Evolutionary conservation across 495 filamentous ascomycete genomes (phyloP), one percentile per base, ranked within the genome.

Genomic region (Aspergillus kassunensis): DNA sequence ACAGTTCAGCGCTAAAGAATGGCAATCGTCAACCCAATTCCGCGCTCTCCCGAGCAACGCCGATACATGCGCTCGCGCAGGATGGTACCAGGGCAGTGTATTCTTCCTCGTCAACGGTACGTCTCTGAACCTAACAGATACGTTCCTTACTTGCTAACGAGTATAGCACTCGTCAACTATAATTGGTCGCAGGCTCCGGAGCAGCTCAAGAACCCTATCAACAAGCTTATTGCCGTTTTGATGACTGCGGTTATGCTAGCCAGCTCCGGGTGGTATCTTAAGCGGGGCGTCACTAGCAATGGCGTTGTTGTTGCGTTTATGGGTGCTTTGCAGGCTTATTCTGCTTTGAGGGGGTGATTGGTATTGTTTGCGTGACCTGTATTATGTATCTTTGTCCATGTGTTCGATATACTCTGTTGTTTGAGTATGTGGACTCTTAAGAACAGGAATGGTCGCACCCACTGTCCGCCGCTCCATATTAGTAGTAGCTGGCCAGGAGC

Each of bases 11-110:
- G 60, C 60, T 31, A 54, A 52, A 49, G 54, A 60, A 40, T 63
- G 53, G 54, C 54, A 57, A 48, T 44, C 43, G 0, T 23, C 40
- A 12, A 50, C 39, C 12, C 56, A 63, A 36, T 65, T 63, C 50
- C 55, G 60, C 27, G 44, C 53, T 16, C 49, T 67, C 4, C 66
- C 63, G 12, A 60, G 44, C 27, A 51, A 65, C 10, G 59, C 64
- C 39, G 62, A 54, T 46, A 61, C 64, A 27, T 63, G 64, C 44
- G 60, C 58, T 31, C 62, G 48, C 3, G 62, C 55, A 8, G 66
- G 62, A 24, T 69, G 66, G 66, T 65, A 63, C 39, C 66, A 69
- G 54, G 66, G 66, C 13, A 65, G 64, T 47, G 61, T 39, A 4
- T 69, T 58, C 21, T 57, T 65, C 41, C 23, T 69, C 21, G 48